Evolutionary conservation across 352 stramenopile genomes (phyloP), one percentile per base, ranked within the genome.

Genomic region (Pythium phragmiticola): DNA sequence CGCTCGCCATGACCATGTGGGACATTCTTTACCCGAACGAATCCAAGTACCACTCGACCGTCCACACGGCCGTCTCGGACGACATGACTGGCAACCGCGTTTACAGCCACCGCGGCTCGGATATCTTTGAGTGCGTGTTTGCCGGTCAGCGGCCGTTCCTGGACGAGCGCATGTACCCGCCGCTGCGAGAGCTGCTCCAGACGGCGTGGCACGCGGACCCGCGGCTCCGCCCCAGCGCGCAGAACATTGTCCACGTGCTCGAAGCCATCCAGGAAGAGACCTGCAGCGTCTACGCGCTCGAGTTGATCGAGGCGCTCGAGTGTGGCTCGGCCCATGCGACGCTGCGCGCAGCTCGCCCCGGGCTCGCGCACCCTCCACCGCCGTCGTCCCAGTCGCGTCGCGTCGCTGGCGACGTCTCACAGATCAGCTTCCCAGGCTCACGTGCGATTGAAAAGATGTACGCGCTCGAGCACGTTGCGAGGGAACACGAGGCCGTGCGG

Each of bases 1-100:
- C 72, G 13, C 63, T 88, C 21, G 78, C 58, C 23, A 72, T 86
- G 34, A 84, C 77, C 23, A 69, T 88, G 62, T 85, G 78, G 77
- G 75, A 87, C 54, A 78, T 88, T 23, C 36, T 78, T 1, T 53
- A 81, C 49, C 71, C 71, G 1, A 64, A 68, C 8, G 19, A 39
- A 7, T 63, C 68, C 23, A 78, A 78, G 47, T 81, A 78, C 65
- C 57, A 28, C 30, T 76, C 34, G 54, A 54, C 60, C 12, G 41
- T 54, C 30, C 28, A 26, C 39, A 60, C 60, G 39, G 17, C 14
- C 13, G 37, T 21, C 2, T 46, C 36, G 3, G 36, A n/a, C 36
- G 34, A 50, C 19, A 11, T 21, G 2, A 51, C 11, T 7, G 34
- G 16, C 47, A 14, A 43, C 9, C 26, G 59, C 6, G 17, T 21